Conservation (phyloP, 73 alveolate genomes). For the Uronychia binucleata region DNA sequence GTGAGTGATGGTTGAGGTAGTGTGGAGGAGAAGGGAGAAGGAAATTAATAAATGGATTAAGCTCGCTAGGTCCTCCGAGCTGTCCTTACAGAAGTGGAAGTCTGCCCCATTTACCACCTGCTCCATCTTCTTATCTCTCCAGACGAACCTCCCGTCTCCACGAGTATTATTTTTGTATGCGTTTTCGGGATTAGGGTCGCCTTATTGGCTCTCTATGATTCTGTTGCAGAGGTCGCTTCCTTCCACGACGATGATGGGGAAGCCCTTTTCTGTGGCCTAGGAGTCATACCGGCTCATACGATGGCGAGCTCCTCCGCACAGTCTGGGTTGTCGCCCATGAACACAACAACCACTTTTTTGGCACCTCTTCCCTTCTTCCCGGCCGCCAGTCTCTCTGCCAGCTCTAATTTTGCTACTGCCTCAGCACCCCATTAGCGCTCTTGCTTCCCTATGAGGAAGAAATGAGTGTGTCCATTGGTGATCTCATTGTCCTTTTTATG, state of each 20-base stretch:
- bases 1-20: neutral
- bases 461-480: slow-evolving; percentile 97
- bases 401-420: slow-evolving; percentile 73
- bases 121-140: slow-evolving; percentile 15
- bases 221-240: slow-evolving; percentile 38
- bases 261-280: slow-evolving; percentile 25
- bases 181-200: no score
- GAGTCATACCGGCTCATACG: neutral
- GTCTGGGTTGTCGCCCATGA: slow-evolving; percentile 65
- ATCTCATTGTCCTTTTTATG: slow-evolving; percentile 88
- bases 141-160: slow-evolving; percentile 16
- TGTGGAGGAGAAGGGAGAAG: slow-evolving; percentile 40
- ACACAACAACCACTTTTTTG: slow-evolving; percentile 41
- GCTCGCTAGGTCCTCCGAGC: slow-evolving; percentile 67
- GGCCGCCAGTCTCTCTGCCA: slow-evolving; percentile 78
- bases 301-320: slow-evolving; percentile 46
- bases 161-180: slow-evolving; percentile 23
- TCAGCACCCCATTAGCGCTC: slow-evolving; percentile 87
- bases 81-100: slow-evolving; percentile 42
- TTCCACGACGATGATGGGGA: slow-evolving; percentile 17
- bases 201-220: slow-evolving; percentile 54
- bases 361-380: slow-evolving; percentile 73
- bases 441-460: slow-evolving; percentile 66
- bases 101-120: slow-evolving; percentile 8
- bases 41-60: slow-evolving; percentile 58